Conservation (phyloP, 345 rosid species). For the thale cress (Arabidopsis thaliana) region DNA sequence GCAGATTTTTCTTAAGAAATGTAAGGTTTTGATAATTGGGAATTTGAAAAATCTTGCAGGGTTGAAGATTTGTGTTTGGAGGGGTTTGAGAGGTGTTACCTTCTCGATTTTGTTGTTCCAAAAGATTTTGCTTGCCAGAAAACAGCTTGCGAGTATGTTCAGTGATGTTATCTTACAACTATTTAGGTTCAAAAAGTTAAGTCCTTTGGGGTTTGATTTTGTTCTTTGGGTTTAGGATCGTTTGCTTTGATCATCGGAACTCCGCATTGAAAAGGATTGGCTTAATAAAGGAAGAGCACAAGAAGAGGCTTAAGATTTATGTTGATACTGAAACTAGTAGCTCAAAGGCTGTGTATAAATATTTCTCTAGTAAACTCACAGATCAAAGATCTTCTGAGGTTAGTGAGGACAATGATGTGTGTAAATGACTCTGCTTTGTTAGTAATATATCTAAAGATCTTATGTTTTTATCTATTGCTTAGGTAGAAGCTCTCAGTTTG, state of each 20-base stretch:
- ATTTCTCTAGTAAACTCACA: constrained; percentile 61
- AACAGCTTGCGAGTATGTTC: constrained; percentile 65
- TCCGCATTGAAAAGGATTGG: constrained; percentile 47
- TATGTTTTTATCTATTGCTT: constrained; percentile 22
- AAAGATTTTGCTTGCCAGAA: constrained; percentile 54
- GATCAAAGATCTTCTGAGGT: constrained; percentile 48
- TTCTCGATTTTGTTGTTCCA: constrained; percentile 74
- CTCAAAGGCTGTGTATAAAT: constrained; percentile 64
- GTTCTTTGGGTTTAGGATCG: constrained; percentile 52
- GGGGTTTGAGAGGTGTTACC: constrained; percentile 64
- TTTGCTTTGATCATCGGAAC: constrained; percentile 85
- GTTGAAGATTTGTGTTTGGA: constrained; percentile 58
- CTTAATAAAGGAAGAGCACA: constrained; percentile 28
- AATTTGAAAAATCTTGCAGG: constrained; percentile 40
- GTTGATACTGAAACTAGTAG: constrained; percentile 73
- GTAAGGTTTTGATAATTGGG: background rate
- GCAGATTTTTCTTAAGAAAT: no score
- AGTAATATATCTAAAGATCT: background rate
- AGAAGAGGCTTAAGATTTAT: constrained; percentile 47
- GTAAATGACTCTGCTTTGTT: background rate
- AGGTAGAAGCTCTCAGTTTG: constrained; percentile 53
- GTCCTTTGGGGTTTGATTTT: background rate
- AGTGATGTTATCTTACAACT: background rate
- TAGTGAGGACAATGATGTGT: constrained; percentile 38
- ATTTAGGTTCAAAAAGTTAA: background rate